Evolutionary conservation across 1,139 yeast species (phyloP), one percentile per base, ranked within the genome.

Genomic region (Pichia sp.): DNA sequence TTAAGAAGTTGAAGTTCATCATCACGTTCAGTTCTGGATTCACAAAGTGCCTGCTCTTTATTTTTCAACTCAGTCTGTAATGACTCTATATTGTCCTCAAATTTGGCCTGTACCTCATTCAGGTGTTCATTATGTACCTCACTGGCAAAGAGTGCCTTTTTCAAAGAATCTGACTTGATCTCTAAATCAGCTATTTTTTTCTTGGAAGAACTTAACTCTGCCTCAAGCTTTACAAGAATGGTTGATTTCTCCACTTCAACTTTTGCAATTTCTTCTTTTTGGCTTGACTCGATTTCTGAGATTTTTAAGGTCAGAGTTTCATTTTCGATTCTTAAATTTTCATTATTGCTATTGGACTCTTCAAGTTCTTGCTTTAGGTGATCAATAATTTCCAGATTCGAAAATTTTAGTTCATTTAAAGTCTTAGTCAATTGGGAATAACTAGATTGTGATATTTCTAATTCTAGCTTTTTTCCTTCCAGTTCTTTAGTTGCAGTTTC

Each of bases 391-490:
- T 47, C 41, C 4, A 15, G 11, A 15, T 38, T 47, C 13, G 52
- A 47, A 5, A 40, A 10, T 45, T 52, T 42, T n/a, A 23, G 29
- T n/a, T 52, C 51, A 26, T 38, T 30, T 10, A 54, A 38, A 16
- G 36, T 50, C 51, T 36, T 51, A 23, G n/a, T 56, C 53, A 31
- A 57, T 32, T 6, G 34, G 11, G 8, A 8, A 11, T 31, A 31
- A 31, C 11, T 11, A 31, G 34, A 31, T 31, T 31, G 34, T 11
- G 11, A 11, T 8, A 8, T 34, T 11, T 54, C 56, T 16, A 57
- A 48, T 32, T 56, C 56, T 5, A 45, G 29, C 29, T 56, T 57
- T 10, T 58, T 6, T 8, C 46, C 36, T 1, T 4, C 23, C 11
- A 62, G 40, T 2, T 44, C 32, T 8, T 29, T 42, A 2, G 36